Evolutionary conservation across 805 yeast genomes (phyloP).

Genomic region (Komagataella pastoris): DNA sequence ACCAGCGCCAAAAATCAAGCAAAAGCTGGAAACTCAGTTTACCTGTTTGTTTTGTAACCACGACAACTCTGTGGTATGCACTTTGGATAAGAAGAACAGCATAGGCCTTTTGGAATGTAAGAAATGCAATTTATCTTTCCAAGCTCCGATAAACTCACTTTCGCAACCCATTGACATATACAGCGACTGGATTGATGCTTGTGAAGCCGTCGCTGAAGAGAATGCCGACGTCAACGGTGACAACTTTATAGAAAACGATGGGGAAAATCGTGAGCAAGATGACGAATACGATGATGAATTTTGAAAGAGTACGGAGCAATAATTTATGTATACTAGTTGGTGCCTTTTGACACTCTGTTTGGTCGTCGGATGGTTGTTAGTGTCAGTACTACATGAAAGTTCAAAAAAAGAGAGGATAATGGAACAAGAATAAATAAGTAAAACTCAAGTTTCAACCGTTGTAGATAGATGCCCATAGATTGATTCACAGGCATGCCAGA

Average conservation of each 20-base stretch:
- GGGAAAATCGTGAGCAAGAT: conserved; percentile 11
- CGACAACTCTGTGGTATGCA: conserved; percentile 81
- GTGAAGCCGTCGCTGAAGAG: conserved; percentile 77
- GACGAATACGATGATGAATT: conserved; percentile 10
- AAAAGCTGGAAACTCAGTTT: conserved; percentile 68
- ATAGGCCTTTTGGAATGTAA: conserved; percentile 82
- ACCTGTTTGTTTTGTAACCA: conserved; percentile 93
- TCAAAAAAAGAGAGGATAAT: not conserved
- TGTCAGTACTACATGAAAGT: not conserved
- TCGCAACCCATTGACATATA: conserved; percentile 91
- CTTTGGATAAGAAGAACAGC: conserved; percentile 73
- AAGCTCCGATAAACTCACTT: conserved; percentile 69
- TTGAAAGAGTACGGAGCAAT: not conserved
- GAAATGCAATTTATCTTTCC: conserved; percentile 89
- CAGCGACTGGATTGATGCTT: conserved; percentile 97
- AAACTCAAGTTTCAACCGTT: not conserved
- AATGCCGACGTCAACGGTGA: conserved; percentile 7
- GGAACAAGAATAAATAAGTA: not conserved
- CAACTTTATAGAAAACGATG: conserved; percentile 20
- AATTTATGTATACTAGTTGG: not conserved
- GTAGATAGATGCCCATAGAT: not conserved
- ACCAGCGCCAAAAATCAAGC: conserved; percentile 69
- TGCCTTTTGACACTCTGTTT: not conserved
- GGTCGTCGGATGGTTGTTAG: not conserved
- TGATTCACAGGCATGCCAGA: not conserved